Percentiles rank a stretch among this genome's conserved stretches.
Evolutionary conservation across 2,329 filamentous ascomycete genomes (phyloP).

Genomic region (Zasmidium cellare): DNA sequence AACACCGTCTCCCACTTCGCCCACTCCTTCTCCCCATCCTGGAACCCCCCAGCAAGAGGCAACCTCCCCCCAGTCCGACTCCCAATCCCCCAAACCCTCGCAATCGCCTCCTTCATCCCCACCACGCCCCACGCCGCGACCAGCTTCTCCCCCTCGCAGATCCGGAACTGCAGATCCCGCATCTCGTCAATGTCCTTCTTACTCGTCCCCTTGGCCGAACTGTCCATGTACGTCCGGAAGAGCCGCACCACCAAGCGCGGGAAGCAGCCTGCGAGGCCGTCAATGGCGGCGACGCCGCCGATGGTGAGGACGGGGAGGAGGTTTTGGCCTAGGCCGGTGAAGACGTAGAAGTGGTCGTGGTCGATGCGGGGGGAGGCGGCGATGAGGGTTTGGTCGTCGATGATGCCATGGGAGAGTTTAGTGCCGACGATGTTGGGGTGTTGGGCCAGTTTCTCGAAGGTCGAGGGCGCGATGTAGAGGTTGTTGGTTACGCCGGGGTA

Average conservation of each 20-base stretch:
- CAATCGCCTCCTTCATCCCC: conserved; percentile 65
- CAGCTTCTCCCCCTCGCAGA: conserved; percentile 63
- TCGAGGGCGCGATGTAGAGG: conserved; percentile 58
- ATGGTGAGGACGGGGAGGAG: conserved; percentile 63
- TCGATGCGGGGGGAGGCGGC: conserved; percentile 61
- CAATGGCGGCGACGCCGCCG: conserved; percentile 65
- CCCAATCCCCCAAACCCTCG: conserved; percentile 60
- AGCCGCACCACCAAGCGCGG: conserved; percentile 62
- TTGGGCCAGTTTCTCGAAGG: conserved; percentile 58
- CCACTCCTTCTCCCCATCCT: conserved; percentile 60
- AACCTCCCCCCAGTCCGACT: conserved; percentile 60
- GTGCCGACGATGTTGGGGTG: conserved; percentile 69
- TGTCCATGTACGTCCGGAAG: conserved; percentile 51
- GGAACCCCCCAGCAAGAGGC: conserved; percentile 59
- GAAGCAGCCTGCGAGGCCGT: conserved; percentile 66
- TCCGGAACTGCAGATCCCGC: conserved; percentile 59
- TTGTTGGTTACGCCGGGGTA: conserved; percentile 69
- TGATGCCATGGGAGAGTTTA: conserved; percentile 68
- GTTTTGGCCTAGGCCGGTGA: conserved; percentile 66
- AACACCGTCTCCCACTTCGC: conserved; percentile 52
- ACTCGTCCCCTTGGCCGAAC: conserved; percentile 41
- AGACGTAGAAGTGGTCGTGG: conserved; percentile 59
- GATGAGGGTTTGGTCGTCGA: conserved; percentile 64
- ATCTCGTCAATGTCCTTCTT: conserved; percentile 50
- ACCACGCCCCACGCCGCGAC: conserved; percentile 62